These are phyloP conservation scores for Lentinula lateritia DNA, from an alignment of 768 basidiomycete species.

Conservation along the genomic window DNA sequence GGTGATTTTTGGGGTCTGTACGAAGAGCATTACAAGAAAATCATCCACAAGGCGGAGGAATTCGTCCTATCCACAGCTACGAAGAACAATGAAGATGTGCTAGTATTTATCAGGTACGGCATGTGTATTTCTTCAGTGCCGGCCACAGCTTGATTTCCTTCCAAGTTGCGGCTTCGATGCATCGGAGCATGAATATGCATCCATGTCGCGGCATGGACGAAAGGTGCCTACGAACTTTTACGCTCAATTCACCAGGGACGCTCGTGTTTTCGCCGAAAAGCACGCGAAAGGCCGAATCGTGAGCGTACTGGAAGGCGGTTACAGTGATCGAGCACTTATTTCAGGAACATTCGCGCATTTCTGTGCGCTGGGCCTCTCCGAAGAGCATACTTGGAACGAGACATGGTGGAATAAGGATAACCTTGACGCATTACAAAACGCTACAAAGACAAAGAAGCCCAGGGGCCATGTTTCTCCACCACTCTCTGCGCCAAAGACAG, in stretches of 20 bases:
- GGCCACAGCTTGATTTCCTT: neutral
- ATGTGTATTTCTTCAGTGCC: neutral
- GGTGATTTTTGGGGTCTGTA: constrained; percentile 80
- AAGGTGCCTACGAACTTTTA: constrained; percentile 87
- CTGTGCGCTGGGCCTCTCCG: constrained; percentile 46
- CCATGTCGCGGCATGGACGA: constrained; percentile 91
- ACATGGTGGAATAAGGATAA: constrained; percentile 67
- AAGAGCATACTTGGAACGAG: constrained; percentile 15
- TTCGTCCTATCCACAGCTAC: constrained; percentile 69
- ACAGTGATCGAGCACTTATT: constrained; percentile 82
- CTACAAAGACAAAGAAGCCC: constrained; percentile 59
- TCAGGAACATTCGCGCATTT: constrained; percentile 84
- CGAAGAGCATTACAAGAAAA: constrained; percentile 48
- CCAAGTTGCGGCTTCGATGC: constrained; percentile 91
- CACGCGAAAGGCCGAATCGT: constrained; percentile 69
- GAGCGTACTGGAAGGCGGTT: constrained; percentile 93
- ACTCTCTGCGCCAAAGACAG: constrained; percentile 24
- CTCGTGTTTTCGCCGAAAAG: constrained; percentile 53
- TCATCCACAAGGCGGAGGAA: constrained; percentile 62
- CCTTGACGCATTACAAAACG: constrained; percentile 62
- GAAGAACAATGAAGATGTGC: constrained; percentile 52
- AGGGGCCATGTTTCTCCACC: constrained; percentile 36
- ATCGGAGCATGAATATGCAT: constrained; percentile 82
- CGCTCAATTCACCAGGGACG: constrained; percentile 74
- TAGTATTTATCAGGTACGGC: constrained; percentile 81